Percentiles rank a stretch among this genome's conserved stretches.
phyloP scores from a whole-genome alignment of 257 asterid genomes.

The Solanum pinnatisectum region DNA sequence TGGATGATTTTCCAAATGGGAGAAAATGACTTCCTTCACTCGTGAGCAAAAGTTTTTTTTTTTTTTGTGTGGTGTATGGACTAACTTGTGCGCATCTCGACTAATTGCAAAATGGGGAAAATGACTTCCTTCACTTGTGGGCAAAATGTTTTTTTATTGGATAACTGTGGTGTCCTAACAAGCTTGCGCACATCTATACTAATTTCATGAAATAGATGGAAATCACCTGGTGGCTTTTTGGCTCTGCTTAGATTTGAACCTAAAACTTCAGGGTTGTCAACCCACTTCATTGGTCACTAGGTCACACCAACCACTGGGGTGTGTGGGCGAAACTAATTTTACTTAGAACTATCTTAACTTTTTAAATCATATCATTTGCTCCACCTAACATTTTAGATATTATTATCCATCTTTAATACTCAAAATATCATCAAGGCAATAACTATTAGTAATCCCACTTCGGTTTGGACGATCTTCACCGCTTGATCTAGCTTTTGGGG shows the following conservation, averaged over 20 bases:
- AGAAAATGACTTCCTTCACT: background rate
- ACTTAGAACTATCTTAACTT: background rate
- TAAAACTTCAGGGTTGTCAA: background rate
- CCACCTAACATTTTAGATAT: background rate
- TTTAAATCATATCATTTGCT: background rate
- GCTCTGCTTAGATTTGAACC: background rate
- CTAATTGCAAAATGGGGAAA: background rate
- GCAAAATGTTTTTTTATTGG: background rate
- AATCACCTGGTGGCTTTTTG: background rate
- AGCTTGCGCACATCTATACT: background rate
- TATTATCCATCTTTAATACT: background rate
- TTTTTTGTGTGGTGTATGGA: too few relatives aligned
- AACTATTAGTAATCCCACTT: background rate
- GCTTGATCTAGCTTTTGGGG: background rate
- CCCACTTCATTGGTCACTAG: background rate
- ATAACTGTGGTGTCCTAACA: background rate
- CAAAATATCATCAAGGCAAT: background rate
- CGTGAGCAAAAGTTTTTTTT: too few relatives aligned
- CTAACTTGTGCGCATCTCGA: too few relatives aligned
- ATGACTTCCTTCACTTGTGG: background rate
- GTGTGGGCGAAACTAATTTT: background rate
- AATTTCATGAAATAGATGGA: background rate
- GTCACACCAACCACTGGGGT: background rate
- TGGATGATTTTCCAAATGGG: background rate
- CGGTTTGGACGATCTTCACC: background rate